Base-by-base conservation (phyloP, 495 filamentous ascomycete species). In the Sphaerosporella brunnea region DNA sequence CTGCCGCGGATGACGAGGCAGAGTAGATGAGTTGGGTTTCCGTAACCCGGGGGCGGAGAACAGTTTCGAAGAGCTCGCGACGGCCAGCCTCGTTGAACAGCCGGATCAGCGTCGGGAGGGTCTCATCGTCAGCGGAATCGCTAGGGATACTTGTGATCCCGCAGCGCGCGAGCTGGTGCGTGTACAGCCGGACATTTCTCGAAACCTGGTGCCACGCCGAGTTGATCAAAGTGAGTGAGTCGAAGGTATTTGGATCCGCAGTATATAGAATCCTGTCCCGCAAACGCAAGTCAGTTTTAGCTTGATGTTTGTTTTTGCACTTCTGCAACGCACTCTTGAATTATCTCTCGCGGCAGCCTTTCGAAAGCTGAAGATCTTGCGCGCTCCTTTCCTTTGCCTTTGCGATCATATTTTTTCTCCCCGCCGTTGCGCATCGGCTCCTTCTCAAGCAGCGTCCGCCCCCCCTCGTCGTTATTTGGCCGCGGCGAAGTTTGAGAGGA, bases 191-290 rank as follows among this genome's bases (percentile, higher is more conserved):
- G 2, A 75, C 63, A 38, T 77, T 77, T 56, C 84, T 74, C 9
- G 84, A 86, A 49, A 78, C 72, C 20, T 65, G 69, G 49, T 79
- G 73, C 84, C 84, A 92, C 69, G 75, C 73, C 42, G 71, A 67
- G 64, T 85, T 87, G 51, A 92, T 64, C n/a, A 86, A 63, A n/a
- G 80, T 69, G 45, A 92, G 67, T 23, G 84, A 90, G 20, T 84
- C 81, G 62, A 92, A 92, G 34, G 75, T 74, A 63, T 84, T 78
- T 43, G 84, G 73, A 53, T 84, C 82, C 34, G 73, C 75, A 34
- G 72, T 66, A 61, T 78, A 75, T 34, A 92, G 73, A 53, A 88
- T 87, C 55, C 84, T 92, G 58, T 47, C 23, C 32, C 23, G 32
- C 23, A 18, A 48, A 41, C 15, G 16, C 16, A 19, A 39, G 25